Percentiles rank a stretch among this genome's conserved stretches.
Evolutionary conservation across 768 basidiomycete species (phyloP).

Genomic region (Mycena maculata): DNA sequence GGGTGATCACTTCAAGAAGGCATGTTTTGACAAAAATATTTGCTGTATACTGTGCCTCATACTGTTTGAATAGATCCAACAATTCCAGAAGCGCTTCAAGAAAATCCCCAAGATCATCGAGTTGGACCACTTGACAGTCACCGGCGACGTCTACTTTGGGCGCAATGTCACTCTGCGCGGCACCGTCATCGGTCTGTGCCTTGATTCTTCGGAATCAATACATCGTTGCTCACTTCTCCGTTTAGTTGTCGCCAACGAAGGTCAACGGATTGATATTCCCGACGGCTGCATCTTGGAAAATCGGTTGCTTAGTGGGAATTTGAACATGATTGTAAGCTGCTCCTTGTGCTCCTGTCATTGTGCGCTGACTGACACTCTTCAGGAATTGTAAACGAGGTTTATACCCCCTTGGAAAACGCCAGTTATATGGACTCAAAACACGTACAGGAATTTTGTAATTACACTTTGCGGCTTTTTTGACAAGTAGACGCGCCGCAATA

Average conservation of each 20-base stretch:
- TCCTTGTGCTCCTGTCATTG: neutral
- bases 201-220: neutral
- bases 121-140: slow-evolving; percentile 94
- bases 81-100: slow-evolving; percentile 96
- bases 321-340: slow-evolving; percentile 63
- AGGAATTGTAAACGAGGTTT: slow-evolving; percentile 23
- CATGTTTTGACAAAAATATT: slow-evolving; percentile 42
- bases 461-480: neutral
- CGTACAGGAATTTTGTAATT: slow-evolving; percentile 14
- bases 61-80: slow-evolving; percentile 63
- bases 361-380: neutral
- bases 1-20: slow-evolving; percentile 97
- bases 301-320: slow-evolving; percentile 69
- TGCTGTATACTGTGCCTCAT: neutral
- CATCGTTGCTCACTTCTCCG: neutral
- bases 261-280: slow-evolving; percentile 84
- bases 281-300: slow-evolving; percentile 86
- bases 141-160: slow-evolving; percentile 92
- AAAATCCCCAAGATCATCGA: slow-evolving; percentile 93
- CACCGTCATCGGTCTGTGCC: slow-evolving; percentile 59
- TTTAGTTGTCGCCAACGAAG: slow-evolving; percentile 67
- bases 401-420: slow-evolving; percentile 9
- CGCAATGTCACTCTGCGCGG: slow-evolving; percentile 60
- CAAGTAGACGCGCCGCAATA: slow-evolving; percentile 7
- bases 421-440: slow-evolving; percentile 9